Percentiles rank a stretch among this genome's conserved stretches.
phyloP scores from a whole-genome alignment of 2,329 filamentous ascomycete species.

The Sclerotinia borealis region DNA sequence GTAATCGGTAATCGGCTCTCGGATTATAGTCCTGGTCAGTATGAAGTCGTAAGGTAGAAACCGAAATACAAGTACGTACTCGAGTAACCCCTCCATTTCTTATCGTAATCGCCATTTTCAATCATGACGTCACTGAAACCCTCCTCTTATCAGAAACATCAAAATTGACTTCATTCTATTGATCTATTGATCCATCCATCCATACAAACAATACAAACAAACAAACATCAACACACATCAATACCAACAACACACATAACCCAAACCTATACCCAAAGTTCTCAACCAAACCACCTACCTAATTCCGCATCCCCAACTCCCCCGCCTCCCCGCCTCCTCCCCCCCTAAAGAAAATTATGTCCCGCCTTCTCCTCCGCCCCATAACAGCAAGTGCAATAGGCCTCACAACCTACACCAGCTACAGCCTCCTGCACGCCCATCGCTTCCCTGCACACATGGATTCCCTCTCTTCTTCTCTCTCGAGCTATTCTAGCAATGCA shows the following conservation, averaged over 20 bases:
- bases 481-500: conserved; percentile 30
- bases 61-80: too few relatives aligned
- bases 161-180: not conserved
- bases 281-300: not conserved
- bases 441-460: conserved; percentile 31
- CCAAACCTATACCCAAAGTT: too few relatives aligned
- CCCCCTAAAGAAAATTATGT: conserved; percentile 19
- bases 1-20: too few relatives aligned
- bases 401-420: conserved; percentile 33
- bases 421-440: conserved; percentile 27
- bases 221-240: not conserved
- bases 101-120: not conserved
- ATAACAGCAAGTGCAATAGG: conserved; percentile 31
- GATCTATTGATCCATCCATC: too few relatives aligned
- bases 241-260: not conserved
- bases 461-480: conserved; percentile 13
- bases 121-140: not conserved
- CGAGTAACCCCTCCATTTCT: not conserved
- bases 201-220: not conserved
- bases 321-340: not conserved
- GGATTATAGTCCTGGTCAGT: too few relatives aligned
- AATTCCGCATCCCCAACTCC: not conserved
- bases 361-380: conserved; percentile 29
- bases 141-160: not conserved
- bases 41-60: too few relatives aligned